Conservation (phyloP, 2,329 filamentous ascomycete genomes). For the Leptographium radiaticola region DNA sequence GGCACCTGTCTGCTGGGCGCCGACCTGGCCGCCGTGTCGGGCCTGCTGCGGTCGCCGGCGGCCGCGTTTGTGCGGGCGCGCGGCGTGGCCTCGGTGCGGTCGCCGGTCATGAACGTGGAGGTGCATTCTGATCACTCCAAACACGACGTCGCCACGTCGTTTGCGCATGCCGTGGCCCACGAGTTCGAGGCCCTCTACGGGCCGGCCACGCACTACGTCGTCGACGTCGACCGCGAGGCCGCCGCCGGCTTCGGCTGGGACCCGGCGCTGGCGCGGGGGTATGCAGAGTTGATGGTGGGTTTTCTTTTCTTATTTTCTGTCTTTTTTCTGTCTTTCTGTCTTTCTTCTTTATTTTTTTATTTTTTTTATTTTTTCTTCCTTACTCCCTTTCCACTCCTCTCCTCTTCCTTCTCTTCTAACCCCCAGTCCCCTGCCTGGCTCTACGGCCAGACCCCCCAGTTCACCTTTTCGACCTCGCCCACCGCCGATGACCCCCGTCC, state of each 20-base stretch:
- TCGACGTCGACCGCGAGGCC: constrained; percentile 29
- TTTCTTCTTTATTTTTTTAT: not conserved
- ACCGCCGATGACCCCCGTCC: constrained; percentile 44
- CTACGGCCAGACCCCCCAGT: constrained; percentile 76
- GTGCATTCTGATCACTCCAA: not conserved
- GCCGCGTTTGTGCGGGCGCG: constrained; percentile 65
- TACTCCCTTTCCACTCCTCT: not conserved
- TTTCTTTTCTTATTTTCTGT: not conserved
- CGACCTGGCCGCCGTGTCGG: constrained; percentile 55
- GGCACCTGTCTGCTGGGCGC: constrained; percentile 77
- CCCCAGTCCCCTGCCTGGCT: constrained; percentile 56
- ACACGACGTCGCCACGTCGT: constrained; percentile 13
- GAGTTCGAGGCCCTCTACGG: constrained; percentile 60
- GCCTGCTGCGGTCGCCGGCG: constrained; percentile 58
- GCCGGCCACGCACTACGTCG: constrained; percentile 17
- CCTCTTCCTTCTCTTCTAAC: not conserved
- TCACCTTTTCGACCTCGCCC: constrained; percentile 53
- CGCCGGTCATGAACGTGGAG: constrained; percentile 63
- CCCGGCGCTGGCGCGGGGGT: constrained; percentile 34
- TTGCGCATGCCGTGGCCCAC: constrained; percentile 42
- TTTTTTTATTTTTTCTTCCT: not conserved
- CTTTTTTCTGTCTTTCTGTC: not conserved
- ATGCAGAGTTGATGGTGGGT: constrained; percentile 35
- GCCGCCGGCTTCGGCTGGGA: constrained; percentile 36
- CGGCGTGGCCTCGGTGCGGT: constrained; percentile 85